Base-by-base conservation (phyloP, 495 filamentous ascomycete genomes). In the Lophiostoma macrostomum region DNA sequence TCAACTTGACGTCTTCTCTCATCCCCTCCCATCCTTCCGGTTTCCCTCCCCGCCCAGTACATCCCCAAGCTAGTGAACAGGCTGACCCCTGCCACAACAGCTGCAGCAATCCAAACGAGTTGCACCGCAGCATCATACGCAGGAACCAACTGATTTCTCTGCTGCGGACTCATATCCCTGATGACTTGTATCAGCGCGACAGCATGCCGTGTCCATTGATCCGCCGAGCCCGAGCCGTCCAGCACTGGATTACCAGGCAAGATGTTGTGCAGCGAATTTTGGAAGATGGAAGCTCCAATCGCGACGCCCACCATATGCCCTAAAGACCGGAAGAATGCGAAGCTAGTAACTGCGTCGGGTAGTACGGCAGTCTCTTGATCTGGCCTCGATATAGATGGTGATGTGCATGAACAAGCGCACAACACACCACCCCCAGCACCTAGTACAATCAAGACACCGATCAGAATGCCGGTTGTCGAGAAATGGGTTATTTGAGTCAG, bases 281-380 rank as follows among this genome's bases (percentile, higher is more conserved):
- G 74, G 53, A 85, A 79, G 4, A 81, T 67, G 0, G 75, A 68
- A 6, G 76, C 76, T 3, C 77, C 75, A 23, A 85, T 67, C 11
- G 79, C 81, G 13, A 86, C 72, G 1, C 82, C 82, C n/a, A 83
- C 57, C 13, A 77, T 76, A 76, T 83, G 80, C 6, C 82, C 84
- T 60, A 82, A 71, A 0, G 73, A 71, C 1, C 80, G 73, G 55
- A 78, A 73, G 50, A 85, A 82, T 14, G 74, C 71, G 36, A 80
- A 80, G 66, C 82, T 75, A 1, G 71, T 73, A 0, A 76, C 73
- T 0, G 75, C 75, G 31, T 71, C 66, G 0, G 72, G 65, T 5
- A 73, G 58, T 5, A 30, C 25, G 5, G 14, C 34, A 1, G 39
- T 24, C 29, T 75, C 67, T n/a, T n/a, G 23, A 66, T 48, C 5